Conservation (phyloP, 2,329 filamentous ascomycete species). For the Thermochaetoides dissita region DNA sequence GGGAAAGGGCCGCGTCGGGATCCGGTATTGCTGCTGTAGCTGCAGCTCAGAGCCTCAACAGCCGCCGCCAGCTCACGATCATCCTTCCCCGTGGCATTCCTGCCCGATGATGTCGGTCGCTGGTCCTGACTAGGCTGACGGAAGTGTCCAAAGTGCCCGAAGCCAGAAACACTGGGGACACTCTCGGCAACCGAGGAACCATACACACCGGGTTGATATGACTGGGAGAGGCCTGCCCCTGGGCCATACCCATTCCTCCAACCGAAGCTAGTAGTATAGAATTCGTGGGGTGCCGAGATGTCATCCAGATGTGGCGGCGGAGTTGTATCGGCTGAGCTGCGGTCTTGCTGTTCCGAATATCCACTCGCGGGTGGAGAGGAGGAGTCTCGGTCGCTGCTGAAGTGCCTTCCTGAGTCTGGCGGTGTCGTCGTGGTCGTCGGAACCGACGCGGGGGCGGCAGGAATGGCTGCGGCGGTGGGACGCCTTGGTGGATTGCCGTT, state of each 20-base stretch:
- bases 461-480: slow-evolving; percentile 14
- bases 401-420: slow-evolving; percentile 51
- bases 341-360: slow-evolving; percentile 63
- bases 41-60: slow-evolving; percentile 80
- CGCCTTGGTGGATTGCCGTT: slow-evolving; percentile 31
- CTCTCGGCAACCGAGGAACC: slow-evolving; percentile 38
- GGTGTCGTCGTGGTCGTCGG: slow-evolving; percentile 37
- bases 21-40: slow-evolving; percentile 64
- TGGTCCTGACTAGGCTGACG: slow-evolving; percentile 63
- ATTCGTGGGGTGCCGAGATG: slow-evolving; percentile 37
- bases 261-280: slow-evolving; percentile 28
- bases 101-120: slow-evolving; percentile 67
- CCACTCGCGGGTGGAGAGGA: slow-evolving; percentile 68
- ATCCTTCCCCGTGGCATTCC: slow-evolving; percentile 61
- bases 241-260: slow-evolving; percentile 43
- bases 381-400: slow-evolving; percentile 68
- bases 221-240: slow-evolving; percentile 52
- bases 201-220: slow-evolving; percentile 60
- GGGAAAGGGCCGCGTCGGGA: slow-evolving; percentile 50
- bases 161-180: slow-evolving; percentile 34
- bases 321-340: slow-evolving; percentile 83
- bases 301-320: slow-evolving; percentile 68
- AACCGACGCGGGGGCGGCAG: slow-evolving; percentile 20
- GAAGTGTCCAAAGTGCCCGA: slow-evolving; percentile 34
- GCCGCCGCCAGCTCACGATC: slow-evolving; percentile 81